Base-by-base conservation (phyloP, 306 rosid species). In the Bauhinia variegata region DNA sequence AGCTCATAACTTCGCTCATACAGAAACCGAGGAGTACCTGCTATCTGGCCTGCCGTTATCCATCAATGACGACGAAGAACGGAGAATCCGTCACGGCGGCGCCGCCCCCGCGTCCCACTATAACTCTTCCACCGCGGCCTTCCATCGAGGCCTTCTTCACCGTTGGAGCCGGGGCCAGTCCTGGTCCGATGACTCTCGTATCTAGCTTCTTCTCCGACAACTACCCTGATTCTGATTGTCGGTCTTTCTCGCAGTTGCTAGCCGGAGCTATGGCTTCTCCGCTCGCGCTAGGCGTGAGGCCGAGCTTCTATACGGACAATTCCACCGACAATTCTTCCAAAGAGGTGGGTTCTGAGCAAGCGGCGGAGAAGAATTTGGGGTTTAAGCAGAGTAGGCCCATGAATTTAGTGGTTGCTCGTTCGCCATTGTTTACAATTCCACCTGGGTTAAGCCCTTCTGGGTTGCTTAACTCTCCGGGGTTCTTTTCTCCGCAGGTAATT, bases 241-340 rank as follows among this genome's bases (percentile, higher is more conserved):
- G 87, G 44, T 92, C 97, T 36, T 95, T 95, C 77, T 90, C 99
- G 15, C 99, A 95, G 66, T 87, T 95, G 12, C 99, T 95, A 5
- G 99, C 99, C 43, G 99, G 99, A 33, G 97, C 99, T 50, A 93
- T 93, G 89, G 91, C 90, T 7, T 93, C 99, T 17, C 99, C 99
- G 3, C 63, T 90, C 32, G 96, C 92, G 2, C 73, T n/a, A 41
- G 57, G 78, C 4, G 48, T 28, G 11, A 70, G 74, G 51, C 70
- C 81, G 8, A 39, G 52, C 12, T 58, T 75, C 44, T 50, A 44
- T 9, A 39, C 66, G 5, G 77, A 74, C 7, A 78, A 48, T 52
- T 65, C 78, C 4, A 60, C 67, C 8, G 80, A 77, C 17, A 70
- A 59, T 80, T 77, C 59, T 32, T 47, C 57, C 39, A 72, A 82